Conservation (phyloP, 345 rosid species). For the Dimocarpus longan region DNA sequence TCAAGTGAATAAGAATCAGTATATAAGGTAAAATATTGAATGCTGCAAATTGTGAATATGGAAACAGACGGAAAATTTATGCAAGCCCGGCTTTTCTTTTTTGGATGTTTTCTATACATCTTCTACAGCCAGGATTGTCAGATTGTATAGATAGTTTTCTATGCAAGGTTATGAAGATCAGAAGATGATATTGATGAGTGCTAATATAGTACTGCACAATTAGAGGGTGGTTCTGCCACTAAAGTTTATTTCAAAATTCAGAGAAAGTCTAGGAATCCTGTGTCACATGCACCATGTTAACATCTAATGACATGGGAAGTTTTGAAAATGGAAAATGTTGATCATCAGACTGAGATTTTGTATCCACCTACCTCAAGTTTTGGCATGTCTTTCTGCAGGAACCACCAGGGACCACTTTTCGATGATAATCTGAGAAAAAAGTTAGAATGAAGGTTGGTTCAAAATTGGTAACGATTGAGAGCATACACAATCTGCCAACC, state of each 20-base stretch:
- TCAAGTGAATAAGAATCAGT: conserved; percentile 1
- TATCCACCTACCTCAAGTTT: conserved; percentile 19
- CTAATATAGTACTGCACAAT: too few relatives aligned
- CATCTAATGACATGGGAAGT: background rate
- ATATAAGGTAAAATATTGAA: background rate
- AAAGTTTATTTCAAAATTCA: too few relatives aligned
- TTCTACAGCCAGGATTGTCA: background rate
- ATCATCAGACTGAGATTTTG: background rate
- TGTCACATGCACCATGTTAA: too few relatives aligned
- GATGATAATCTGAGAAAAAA: conserved; percentile 22
- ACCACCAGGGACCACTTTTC: conserved; percentile 48
- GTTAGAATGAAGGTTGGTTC: background rate
- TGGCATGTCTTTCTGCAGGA: conserved; percentile 28
- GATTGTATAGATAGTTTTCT: background rate
- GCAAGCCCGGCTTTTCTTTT: background rate
- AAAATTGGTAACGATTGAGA: background rate
- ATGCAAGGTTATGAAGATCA: too few relatives aligned
- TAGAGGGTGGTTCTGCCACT: too few relatives aligned
- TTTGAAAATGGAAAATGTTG: background rate
- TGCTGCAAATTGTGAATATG: background rate
- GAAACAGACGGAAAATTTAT: background rate
- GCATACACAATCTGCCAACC: background rate
- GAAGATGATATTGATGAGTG: too few relatives aligned
- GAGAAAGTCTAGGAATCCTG: too few relatives aligned
- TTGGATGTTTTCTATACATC: background rate